Percentiles rank a stretch among this genome's conserved stretches.
phyloP scores from a whole-genome alignment of 2,329 filamentous ascomycete genomes.

The Xylaria sp. region DNA sequence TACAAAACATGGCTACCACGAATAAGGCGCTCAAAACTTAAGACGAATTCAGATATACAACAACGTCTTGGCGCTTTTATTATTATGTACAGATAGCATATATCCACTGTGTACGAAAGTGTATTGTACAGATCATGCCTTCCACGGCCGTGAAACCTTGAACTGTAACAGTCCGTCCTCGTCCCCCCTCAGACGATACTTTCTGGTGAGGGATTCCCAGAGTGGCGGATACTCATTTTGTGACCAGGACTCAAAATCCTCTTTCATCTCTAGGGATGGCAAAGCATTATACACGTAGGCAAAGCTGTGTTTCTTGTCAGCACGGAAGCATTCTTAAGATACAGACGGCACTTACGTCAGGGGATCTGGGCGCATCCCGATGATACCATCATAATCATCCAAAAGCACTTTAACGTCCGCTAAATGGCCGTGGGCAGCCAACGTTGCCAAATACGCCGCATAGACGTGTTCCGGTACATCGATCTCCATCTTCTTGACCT shows the following conservation, averaged over 20 bases:
- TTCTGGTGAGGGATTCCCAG: constrained; percentile 74
- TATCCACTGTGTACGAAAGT: constrained; percentile 42
- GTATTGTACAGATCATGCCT: constrained; percentile 58
- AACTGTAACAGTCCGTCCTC: constrained; percentile 61
- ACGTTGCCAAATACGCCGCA: constrained; percentile 78
- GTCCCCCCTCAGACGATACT: constrained; percentile 58
- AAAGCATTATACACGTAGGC: constrained; percentile 81
- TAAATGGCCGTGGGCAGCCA: constrained; percentile 78
- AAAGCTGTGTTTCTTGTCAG: constrained; percentile 58
- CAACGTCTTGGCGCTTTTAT: constrained; percentile 40
- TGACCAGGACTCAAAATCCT: constrained; percentile 79
- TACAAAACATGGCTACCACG: constrained; percentile 38
- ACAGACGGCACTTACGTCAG: constrained; percentile 43
- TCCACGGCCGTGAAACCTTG: constrained; percentile 61
- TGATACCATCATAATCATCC: constrained; percentile 72
- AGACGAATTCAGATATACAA: constrained; percentile 43
- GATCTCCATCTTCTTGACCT: constrained; percentile 79
- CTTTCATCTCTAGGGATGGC: constrained; percentile 72
- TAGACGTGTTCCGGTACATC: constrained; percentile 80
- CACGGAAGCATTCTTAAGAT: constrained; percentile 19
- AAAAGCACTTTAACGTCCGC: constrained; percentile 75
- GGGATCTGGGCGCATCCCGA: constrained; percentile 55
- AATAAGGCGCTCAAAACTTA: constrained; percentile 31
- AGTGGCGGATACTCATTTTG: constrained; percentile 71
- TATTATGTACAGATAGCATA: constrained; percentile 50